Evolutionary conservation across 371 early-diverging fungal genomes (phyloP).

Genomic region (Lichtheimia corymbifera): DNA sequence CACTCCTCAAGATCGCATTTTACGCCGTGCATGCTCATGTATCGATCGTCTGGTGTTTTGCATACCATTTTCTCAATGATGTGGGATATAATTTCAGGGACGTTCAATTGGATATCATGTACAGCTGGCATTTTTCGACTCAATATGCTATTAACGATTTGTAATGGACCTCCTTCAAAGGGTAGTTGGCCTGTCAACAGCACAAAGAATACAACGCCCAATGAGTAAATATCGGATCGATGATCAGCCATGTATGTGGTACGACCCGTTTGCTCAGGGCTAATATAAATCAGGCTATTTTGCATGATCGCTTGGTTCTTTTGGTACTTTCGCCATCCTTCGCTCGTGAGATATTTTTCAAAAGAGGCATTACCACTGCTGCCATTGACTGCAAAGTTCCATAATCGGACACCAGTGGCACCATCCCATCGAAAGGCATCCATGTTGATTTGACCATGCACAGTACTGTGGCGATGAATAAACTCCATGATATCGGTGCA

Average conservation of each 20-base stretch:
- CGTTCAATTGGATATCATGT: slow-evolving; percentile 46
- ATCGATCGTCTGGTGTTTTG: slow-evolving; percentile 61
- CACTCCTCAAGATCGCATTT: slow-evolving; percentile 56
- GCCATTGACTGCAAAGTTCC: slow-evolving; percentile 26
- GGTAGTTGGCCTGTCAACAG: slow-evolving; percentile 55
- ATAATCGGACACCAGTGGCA: slow-evolving; percentile 31
- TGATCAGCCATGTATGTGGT: slow-evolving; percentile 60
- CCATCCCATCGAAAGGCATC: slow-evolving; percentile 43
- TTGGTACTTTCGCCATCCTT: slow-evolving; percentile 45
- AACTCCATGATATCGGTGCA: slow-evolving; percentile 46
- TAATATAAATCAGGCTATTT: slow-evolving; percentile 31
- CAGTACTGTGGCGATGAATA: slow-evolving; percentile 41
- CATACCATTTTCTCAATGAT: slow-evolving; percentile 61
- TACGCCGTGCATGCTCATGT: slow-evolving; percentile 56
- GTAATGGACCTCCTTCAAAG: slow-evolving; percentile 53
- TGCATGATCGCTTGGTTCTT: slow-evolving; percentile 24
- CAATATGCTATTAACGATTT: slow-evolving; percentile 56
- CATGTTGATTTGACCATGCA: slow-evolving; percentile 42
- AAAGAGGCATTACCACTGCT: slow-evolving; percentile 28
- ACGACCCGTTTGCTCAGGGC: slow-evolving; percentile 61
- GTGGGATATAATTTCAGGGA: slow-evolving; percentile 47
- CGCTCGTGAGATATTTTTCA: slow-evolving; percentile 41
- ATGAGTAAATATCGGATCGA: slow-evolving; percentile 57
- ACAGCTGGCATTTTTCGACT: slow-evolving; percentile 46
- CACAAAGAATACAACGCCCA: slow-evolving; percentile 56